Conservation (phyloP, 176 grass and related monocot genomes). For the Ensete glaucum region DNA sequence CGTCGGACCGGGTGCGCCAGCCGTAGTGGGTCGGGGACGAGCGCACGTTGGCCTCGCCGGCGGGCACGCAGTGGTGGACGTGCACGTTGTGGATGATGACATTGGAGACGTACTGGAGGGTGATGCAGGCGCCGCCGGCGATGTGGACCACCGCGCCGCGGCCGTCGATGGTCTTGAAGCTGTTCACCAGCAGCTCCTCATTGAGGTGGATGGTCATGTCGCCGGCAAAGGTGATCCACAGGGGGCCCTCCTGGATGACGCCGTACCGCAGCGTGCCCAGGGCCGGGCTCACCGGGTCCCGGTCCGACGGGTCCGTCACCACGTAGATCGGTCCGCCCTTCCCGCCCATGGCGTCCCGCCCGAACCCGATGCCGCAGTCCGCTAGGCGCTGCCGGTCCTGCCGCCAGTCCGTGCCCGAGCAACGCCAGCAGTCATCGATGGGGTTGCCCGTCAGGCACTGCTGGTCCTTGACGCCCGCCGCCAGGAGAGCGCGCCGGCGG, state of each 20-base stretch:
- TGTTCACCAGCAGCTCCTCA: constrained; percentile 87
- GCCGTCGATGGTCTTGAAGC: constrained; percentile 86
- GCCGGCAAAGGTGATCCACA: constrained; percentile 76
- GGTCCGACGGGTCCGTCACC: constrained; percentile 72
- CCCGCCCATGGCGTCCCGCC: constrained; percentile 59
- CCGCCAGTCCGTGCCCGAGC: constrained; percentile 63
- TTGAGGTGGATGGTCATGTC: constrained; percentile 82
- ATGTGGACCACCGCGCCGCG: constrained; percentile 66
- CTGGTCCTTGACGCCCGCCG: constrained; percentile 29
- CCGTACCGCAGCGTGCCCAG: constrained; percentile 73
- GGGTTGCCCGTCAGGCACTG: constrained; percentile 77
- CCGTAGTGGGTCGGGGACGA: constrained; percentile 78
- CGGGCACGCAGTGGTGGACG: constrained; percentile 80
- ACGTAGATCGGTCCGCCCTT: constrained; percentile 76
- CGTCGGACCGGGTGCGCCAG: constrained; percentile 61
- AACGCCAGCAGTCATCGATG: constrained; percentile 92
- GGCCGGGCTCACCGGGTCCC: constrained; percentile 55
- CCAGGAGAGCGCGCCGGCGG: constrained; percentile 43
- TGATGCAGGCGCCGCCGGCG: constrained; percentile 84
- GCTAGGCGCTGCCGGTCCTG: constrained; percentile 71
- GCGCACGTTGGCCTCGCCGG: constrained; percentile 64
- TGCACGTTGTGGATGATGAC: constrained; percentile 87
- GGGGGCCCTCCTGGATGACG: constrained; percentile 78
- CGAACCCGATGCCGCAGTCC: constrained; percentile 87
- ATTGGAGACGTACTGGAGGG: constrained; percentile 86